These are phyloP conservation scores for Plasmodium berghei DNA, from an alignment of 169 alveolate species.

Conservation along the genomic window DNA sequence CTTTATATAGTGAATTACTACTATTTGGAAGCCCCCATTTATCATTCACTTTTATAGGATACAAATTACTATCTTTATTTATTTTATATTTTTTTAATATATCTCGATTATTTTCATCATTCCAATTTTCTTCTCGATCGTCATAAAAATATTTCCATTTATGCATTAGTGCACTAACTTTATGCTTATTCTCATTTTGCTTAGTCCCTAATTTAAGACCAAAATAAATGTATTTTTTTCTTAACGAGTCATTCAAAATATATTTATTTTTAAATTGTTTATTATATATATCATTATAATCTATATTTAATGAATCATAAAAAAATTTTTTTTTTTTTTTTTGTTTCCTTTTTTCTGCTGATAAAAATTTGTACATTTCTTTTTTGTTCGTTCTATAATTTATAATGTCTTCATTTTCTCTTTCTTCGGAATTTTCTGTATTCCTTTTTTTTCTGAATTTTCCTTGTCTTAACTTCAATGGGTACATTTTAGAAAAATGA, in stretches of 20 bases:
- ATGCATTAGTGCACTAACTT: too few species aligned
- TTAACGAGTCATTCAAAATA: conserved; percentile 29
- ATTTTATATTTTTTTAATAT: too few species aligned
- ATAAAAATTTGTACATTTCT: conserved; percentile 12
- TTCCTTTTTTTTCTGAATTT: not conserved
- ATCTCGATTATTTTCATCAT: too few species aligned
- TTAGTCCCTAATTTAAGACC: conserved; percentile 39
- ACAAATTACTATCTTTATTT: too few species aligned
- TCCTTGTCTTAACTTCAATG: not conserved
- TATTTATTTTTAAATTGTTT: conserved; percentile 25
- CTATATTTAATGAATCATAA: conserved; percentile 52
- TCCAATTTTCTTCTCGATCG: too few species aligned
- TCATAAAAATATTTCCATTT: too few species aligned
- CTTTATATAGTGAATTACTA: too few species aligned
- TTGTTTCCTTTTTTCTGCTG: conserved; percentile 15
- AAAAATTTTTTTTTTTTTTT: conserved; percentile 50
- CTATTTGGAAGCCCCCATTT: too few species aligned
- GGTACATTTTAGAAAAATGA: conserved; percentile 61
- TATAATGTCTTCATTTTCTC: conserved; percentile 2
- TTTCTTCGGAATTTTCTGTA: conserved; percentile 3
- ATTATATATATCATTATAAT: conserved; percentile 14
- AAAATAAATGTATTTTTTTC: conserved; percentile 43
- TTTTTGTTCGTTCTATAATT: not conserved
- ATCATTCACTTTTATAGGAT: too few species aligned
- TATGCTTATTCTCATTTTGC: not conserved